phyloP scores from a whole-genome alignment of 441 rosid genomes.

The Erodium moschatum region DNA sequence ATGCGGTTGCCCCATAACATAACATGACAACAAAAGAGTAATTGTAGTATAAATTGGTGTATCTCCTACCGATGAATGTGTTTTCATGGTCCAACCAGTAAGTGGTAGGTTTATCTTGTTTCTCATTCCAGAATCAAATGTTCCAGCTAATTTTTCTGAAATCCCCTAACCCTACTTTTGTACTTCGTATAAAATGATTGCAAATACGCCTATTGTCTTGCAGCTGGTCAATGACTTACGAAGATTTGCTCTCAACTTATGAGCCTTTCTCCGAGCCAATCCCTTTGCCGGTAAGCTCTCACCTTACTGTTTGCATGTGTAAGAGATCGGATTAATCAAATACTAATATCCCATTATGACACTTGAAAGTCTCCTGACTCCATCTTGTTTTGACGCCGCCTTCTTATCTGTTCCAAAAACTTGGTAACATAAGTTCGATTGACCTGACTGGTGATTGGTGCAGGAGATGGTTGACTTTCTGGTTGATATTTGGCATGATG shows the following conservation, averaged over 20 bases:
- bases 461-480: conserved; percentile 94
- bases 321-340: neutral
- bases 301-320: neutral
- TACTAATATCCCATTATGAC: neutral
- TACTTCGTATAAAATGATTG: conserved; percentile 18
- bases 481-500: conserved; percentile 82
- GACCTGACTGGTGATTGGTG: conserved; percentile 14
- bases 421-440: no score
- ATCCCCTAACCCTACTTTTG: neutral
- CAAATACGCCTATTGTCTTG: conserved; percentile 21
- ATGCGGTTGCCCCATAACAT: neutral
- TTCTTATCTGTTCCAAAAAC: no score
- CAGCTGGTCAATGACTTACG: conserved; percentile 86
- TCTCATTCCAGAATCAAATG: neutral
- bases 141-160: neutral
- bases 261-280: conserved; percentile 75
- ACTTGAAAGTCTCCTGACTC: neutral
- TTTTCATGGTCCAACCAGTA: neutral
- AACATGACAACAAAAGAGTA: neutral
- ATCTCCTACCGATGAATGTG: neutral
- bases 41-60: neutral
- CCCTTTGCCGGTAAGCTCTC: conserved; percentile 60
- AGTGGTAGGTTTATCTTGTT: neutral
- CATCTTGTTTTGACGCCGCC: no score
- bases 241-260: conserved; percentile 63